Evolutionary conservation across 495 filamentous ascomycete species (phyloP).

Genomic region (Xylaria palmicola): DNA sequence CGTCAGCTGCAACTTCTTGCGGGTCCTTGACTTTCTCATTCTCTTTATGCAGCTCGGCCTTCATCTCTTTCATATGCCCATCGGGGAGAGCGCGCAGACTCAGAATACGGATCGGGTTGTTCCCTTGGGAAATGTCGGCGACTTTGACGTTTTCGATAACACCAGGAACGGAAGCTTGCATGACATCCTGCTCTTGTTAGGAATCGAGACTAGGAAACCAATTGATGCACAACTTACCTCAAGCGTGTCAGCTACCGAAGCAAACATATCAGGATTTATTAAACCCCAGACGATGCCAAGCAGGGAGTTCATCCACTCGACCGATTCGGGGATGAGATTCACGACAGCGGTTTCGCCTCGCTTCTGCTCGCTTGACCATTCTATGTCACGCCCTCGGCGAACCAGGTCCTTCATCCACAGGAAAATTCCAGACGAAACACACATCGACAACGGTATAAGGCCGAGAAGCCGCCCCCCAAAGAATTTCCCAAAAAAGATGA

Average conservation of each 20-base stretch:
- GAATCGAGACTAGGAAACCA: constrained; percentile 40
- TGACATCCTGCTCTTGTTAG: constrained; percentile 70
- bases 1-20: constrained; percentile 82
- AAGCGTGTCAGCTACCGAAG: constrained; percentile 53
- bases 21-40: constrained; percentile 81
- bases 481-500: constrained; percentile 72
- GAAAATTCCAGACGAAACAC: constrained; percentile 71
- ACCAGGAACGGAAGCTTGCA: constrained; percentile 89
- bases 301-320: constrained; percentile 89
- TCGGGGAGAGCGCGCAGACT: constrained; percentile 87
- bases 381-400: constrained; percentile 73
- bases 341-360: constrained; percentile 77
- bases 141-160: constrained; percentile 92
- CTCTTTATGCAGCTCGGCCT: constrained; percentile 72
- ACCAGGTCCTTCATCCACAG: constrained; percentile 88
- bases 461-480: constrained; percentile 77
- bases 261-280: constrained; percentile 92
- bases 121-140: constrained; percentile 93
- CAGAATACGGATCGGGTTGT: constrained; percentile 85
- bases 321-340: constrained; percentile 88
- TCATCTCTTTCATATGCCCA: constrained; percentile 72
- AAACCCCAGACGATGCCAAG: constrained; percentile 81
- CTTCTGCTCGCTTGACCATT: constrained; percentile 85
- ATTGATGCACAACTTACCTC: constrained; percentile 28
- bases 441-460: constrained; percentile 67